Evolutionary conservation across 2,329 filamentous ascomycete genomes (phyloP), one percentile per base, ranked within the genome.

Genomic region (Nothomitra cinnamomea): DNA sequence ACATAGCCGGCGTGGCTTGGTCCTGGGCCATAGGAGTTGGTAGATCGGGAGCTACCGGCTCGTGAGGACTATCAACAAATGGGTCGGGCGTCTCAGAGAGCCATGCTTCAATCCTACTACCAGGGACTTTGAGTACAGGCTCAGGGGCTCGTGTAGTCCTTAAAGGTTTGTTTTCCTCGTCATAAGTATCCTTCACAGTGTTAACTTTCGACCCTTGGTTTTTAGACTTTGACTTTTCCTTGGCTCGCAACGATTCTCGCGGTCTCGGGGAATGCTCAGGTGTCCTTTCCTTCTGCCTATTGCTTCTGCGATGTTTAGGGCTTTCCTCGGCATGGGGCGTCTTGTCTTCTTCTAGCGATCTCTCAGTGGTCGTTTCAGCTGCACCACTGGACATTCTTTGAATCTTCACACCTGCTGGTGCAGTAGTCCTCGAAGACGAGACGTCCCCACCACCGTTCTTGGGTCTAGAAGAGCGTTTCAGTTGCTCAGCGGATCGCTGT

Each of bases 91-190:
- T 78, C 52, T 68, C 68, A 1, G 72, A 72, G 4, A 83, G 70
- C 79, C 79, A 83, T 50, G 77, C 75, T 63, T 82, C 76, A 24
- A 83, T 74, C 49, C 77, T 76, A 52, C 61, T 72, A 19, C 67
- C 69, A 54, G 72, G 70, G 13, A 72, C 67, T 47, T 71, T 71
- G 19, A 68, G 62, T 21, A 21, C 12, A 6, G 53, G 53, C 21
- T 41, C 35, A 21, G 40, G 25, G 15, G 40, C 13, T 17, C n/a
- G 25, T 3, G 22, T 24, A 17, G 13, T 17, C 41, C 19, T 43
- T 2, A 54, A 15, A 17, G 35, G n/a, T 15, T 6, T 51, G 15
- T 36, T 50, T 21, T 25, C 51, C 43, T 28, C 45, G 13, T 36
- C 24, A 15, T 24, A 17, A 2, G 24, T 47, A 17, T 47, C 24